Conservation (phyloP, 768 basidiomycete genomes). For the Phanerochaete sordida region DNA sequence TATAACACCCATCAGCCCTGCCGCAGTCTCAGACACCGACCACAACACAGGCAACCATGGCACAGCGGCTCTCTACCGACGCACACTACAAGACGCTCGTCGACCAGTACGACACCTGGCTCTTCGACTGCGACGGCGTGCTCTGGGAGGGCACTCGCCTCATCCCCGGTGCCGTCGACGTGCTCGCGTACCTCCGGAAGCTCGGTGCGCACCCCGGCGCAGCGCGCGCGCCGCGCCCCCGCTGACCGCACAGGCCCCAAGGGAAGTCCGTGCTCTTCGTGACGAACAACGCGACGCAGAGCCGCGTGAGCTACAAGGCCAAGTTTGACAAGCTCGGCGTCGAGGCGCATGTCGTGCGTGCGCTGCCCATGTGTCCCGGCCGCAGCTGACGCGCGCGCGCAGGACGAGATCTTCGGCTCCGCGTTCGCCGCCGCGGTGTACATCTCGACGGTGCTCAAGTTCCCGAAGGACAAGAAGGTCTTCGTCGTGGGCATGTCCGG, state of each 20-base stretch:
- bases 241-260: constrained; percentile 26
- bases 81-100: constrained; percentile 36
- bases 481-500: constrained; percentile 94
- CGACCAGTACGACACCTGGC: constrained; percentile 83
- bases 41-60: constrained; percentile 20
- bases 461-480: constrained; percentile 89
- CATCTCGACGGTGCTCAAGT: constrained; percentile 81
- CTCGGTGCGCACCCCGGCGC: constrained; percentile 48
- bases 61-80: constrained; percentile 17
- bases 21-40: not conserved
- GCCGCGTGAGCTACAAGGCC: constrained; percentile 77
- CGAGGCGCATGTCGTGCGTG: constrained; percentile 75
- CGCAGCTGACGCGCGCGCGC: not conserved
- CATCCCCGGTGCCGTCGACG: constrained; percentile 75
- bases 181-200: constrained; percentile 66
- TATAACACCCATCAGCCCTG: not conserved
- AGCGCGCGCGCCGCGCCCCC: not conserved
- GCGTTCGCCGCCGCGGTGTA: constrained; percentile 86
- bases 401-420: constrained; percentile 98
- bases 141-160: constrained; percentile 84
- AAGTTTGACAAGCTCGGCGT: constrained; percentile 92
- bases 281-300: constrained; percentile 97
- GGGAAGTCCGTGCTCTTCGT: constrained; percentile 89
- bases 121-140: constrained; percentile 96
- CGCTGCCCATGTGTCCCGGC: not conserved